Conservation (phyloP, 495 filamentous ascomycete species). For the Aspergillus indologenus region DNA sequence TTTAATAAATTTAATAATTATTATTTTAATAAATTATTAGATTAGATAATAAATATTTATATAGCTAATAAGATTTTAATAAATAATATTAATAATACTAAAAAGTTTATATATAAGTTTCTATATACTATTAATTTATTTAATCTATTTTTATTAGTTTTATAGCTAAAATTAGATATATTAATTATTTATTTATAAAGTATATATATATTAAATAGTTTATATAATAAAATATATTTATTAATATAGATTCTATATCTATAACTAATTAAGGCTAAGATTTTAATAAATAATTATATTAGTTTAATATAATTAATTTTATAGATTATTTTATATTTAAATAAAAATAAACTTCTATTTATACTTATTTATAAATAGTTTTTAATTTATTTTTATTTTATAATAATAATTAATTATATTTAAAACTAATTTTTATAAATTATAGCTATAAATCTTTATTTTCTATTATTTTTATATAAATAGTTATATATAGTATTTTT, state of each 20-base stretch:
- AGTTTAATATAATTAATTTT: no score
- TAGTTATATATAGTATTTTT: background rate
- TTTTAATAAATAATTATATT: no score
- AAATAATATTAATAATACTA: background rate
- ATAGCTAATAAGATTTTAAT: no score
- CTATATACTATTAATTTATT: background rate
- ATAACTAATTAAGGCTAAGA: no score
- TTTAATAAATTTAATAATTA: background rate
- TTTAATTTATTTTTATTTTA: background rate
- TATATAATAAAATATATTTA: conserved; percentile 6
- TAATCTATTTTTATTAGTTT: background rate
- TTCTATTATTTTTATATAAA: background rate
- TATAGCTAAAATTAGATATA: background rate
- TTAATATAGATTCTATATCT: no score
- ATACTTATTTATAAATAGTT: conserved; percentile 1
- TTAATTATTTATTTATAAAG: conserved; percentile 4
- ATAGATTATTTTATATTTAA: no score
- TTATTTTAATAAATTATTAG: no score
- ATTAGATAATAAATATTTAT: no score
- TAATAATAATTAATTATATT: conserved; percentile 4
- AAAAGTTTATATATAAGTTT: background rate
- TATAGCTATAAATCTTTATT: no score
- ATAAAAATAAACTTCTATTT: background rate
- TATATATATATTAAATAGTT: conserved; percentile 2
- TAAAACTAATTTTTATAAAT: no score